These are phyloP conservation scores for Thielaviopsis ethacetica DNA, from an alignment of 2,329 filamentous ascomycete genomes.

Conservation along the genomic window DNA sequence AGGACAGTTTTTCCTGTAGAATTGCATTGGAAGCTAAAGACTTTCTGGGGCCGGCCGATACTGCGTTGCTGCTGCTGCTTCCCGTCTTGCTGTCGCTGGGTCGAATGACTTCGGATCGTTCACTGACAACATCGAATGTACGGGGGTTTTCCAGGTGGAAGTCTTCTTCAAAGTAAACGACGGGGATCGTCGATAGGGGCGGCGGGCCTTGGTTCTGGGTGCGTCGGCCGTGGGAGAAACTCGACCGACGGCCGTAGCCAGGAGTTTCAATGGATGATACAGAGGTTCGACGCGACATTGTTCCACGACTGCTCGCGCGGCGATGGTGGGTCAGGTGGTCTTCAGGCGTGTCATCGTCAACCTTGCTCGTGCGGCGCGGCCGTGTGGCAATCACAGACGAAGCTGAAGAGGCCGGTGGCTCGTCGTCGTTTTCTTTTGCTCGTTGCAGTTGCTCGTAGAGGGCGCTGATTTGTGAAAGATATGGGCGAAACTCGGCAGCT, in stretches of 20 bases:
- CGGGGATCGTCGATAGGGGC: conserved; percentile 79
- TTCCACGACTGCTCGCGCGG: conserved; percentile 28
- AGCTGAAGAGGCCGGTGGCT: conserved; percentile 22
- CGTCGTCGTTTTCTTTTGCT: conserved; percentile 61
- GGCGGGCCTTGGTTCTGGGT: conserved; percentile 57
- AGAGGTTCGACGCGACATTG: conserved; percentile 25
- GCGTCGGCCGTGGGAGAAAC: conserved; percentile 20
- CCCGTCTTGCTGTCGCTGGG: conserved; percentile 38
- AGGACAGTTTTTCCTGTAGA: conserved; percentile 91
- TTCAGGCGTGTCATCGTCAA: background rate
- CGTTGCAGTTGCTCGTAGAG: conserved; percentile 81
- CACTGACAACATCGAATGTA: conserved; percentile 91
- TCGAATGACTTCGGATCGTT: conserved; percentile 87
- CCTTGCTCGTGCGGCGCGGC: background rate
- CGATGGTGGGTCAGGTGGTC: conserved; percentile 23
- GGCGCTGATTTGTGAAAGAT: conserved; percentile 69
- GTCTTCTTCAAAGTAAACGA: conserved; percentile 84
- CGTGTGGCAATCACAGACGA: background rate
- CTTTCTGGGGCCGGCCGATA: conserved; percentile 44
- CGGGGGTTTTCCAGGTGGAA: conserved; percentile 93
- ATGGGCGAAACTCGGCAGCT: conserved; percentile 62
- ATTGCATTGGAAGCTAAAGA: conserved; percentile 92
- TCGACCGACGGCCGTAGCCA: conserved; percentile 4
- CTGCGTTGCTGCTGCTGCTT: conserved; percentile 45
- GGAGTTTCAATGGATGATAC: conserved; percentile 23